Evolutionary conservation across 768 basidiomycete species (phyloP), one percentile per base, ranked within the genome.

Genomic region (Tricholoma bakamatsutake): DNA sequence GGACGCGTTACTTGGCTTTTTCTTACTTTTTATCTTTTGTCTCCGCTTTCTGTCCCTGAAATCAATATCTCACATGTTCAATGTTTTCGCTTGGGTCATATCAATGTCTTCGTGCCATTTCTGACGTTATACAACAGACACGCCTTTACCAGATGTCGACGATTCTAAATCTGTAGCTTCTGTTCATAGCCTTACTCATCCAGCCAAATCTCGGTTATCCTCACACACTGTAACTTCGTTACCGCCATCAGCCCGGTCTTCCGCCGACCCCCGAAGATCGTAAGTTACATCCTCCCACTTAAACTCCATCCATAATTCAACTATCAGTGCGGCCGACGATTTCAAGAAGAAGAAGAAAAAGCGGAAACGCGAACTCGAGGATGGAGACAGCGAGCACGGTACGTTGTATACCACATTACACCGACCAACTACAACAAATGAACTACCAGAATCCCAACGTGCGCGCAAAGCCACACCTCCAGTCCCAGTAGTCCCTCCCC

Each of bases 261-360:
- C 83, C 10, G 61, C 81, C 21, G 85, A 88, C 64, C 78, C 82
- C n/a, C 81, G 86, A 48, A 81, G 80, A 69, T 77, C 76, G 81
- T 84, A 63, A 75, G 80, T 70, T 24, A 24, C 39, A 39, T 42
- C 51, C 47, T 49, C 15, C 7, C 33, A 50, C 59, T n/a, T 5
- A 42, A 12, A 15, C 13, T 11, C 13, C 46, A 31, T 52, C 31
- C 52, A 48, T 15, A 47, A 56, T n/a, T 18, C 42, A 12, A 34
- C 5, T 57, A 49, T 57, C 39, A 70, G 70, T 40, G 62, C 66
- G 28, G 63, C 68, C 10, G 80, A 83, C 11, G 87, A 88, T 47
- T 58, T 75, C 28, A 88, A 85, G 75, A 88, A 82, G 71, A 89
- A 87, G 75, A 90, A 88, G 73, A 90, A 90, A 73, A 92, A 91